Evolutionary conservation across 306 rosid species (phyloP), one percentile per base, ranked within the genome.

Genomic region (Castanea sativa): DNA sequence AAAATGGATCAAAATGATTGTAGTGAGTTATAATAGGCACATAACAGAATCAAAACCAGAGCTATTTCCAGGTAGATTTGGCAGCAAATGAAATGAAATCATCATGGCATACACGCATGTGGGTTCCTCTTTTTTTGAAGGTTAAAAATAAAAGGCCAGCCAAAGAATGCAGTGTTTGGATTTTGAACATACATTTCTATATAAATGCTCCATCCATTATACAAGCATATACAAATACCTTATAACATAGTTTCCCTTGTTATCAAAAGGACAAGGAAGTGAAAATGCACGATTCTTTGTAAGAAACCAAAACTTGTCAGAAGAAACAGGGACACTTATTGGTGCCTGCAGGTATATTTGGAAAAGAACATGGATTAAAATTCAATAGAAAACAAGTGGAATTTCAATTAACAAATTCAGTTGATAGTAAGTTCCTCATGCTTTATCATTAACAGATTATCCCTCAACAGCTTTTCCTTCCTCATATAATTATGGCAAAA

Each of bases 231-330:
- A 45, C 32, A 51, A 35, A 80, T 83, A 93, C 98, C 98, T 92
- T 87, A 94, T 94, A 61, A 94, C 95, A 80, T 88, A 94, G 85
- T 91, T 94, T 85, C 98, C 98, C 81, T 84, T 63, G 73, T 92
- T 94, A 75, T 79, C 63, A 78, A 94, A 91, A 71, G 98, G 98
- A 79, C 69, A 79, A 2, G 97, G 98, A 76, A 94, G 89, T 64
- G 97, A 90, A 81, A 92, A 71, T 55, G 97, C 93, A 57, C 77
- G 95, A 69, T 80, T 74, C 89, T 91, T 92, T 53, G 99, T 92
- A 76, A 94, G 92, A 86, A 90, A 87, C 97, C 88, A 92, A 90
- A 94, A 94, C 80, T 90, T 87, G 78, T 94, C 99, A 79, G 94
- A 89, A 71, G 99, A 81, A 73, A 94, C 99, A 60, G 93, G 97